Conservation (phyloP, 192 early-diverging fungal genomes). For the Umbelopsis sp. region DNA sequence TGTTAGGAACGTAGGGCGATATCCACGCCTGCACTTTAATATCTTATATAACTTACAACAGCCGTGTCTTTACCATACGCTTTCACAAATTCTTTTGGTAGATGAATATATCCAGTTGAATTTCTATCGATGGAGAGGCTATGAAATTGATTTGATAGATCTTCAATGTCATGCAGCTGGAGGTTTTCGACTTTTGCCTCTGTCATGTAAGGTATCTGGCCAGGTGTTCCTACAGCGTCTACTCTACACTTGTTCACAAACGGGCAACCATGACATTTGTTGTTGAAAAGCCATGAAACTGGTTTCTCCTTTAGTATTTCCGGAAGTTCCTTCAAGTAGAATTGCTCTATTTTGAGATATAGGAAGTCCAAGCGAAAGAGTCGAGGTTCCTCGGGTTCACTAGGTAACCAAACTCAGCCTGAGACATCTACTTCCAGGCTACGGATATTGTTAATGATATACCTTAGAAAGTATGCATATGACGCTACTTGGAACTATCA, state of each 20-base stretch:
- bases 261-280: constrained; percentile 26
- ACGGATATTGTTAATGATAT: constrained; percentile 19
- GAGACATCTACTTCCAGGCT: constrained; percentile 9
- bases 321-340: constrained; percentile 22
- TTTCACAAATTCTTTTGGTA: neutral
- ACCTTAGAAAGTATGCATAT: constrained; percentile 24
- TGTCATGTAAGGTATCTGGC: constrained; percentile 28
- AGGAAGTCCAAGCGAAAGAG: constrained; percentile 38
- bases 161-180: constrained; percentile 11
- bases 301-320: neutral
- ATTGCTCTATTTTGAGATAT: constrained; percentile 27
- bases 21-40: too few relatives aligned
- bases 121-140: neutral
- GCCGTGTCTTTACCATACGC: neutral
- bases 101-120: neutral
- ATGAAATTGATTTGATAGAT: neutral
- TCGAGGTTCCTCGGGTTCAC: neutral
- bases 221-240: constrained; percentile 23
- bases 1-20: neutral
- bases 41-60: neutral
- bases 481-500: constrained; percentile 34
- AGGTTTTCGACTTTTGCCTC: constrained; percentile 20
- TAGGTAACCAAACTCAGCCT: constrained; percentile 28
- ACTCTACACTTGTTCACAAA: constrained; percentile 28
- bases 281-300: constrained; percentile 28